These are phyloP conservation scores for Gastrolobium villosum DNA, from an alignment of 306 rosid genomes.

Conservation along the genomic window DNA sequence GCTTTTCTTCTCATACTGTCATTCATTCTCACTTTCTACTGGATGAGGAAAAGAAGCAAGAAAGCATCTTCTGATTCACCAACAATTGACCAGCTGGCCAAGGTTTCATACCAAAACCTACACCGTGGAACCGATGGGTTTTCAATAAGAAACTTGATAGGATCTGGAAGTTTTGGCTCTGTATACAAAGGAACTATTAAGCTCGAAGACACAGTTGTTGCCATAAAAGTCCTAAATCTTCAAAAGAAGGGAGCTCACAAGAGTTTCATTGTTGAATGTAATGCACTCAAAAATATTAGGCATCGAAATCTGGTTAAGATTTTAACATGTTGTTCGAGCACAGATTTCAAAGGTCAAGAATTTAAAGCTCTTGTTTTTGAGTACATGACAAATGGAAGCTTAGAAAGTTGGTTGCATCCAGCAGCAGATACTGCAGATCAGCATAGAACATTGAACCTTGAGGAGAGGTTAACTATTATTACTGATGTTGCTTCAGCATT, in stretches of 20 bases:
- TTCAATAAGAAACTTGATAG: slow-evolving; percentile 32
- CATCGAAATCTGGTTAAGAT: slow-evolving; percentile 48
- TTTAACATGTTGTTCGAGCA: slow-evolving; percentile 48
- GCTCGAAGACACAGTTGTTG: slow-evolving; percentile 33
- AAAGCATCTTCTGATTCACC: not conserved
- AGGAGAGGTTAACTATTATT: slow-evolving; percentile 43
- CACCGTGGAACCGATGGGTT: slow-evolving; percentile 41
- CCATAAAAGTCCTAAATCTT: slow-evolving; percentile 52
- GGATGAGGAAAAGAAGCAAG: slow-evolving; percentile 17
- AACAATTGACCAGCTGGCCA: not conserved
- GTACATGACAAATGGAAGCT: slow-evolving; percentile 48
- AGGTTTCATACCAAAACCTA: slow-evolving; percentile 41
- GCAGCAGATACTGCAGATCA: not conserved
- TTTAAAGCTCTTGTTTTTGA: slow-evolving; percentile 52
- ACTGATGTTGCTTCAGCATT: slow-evolving; percentile 39
- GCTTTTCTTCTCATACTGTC: not conserved
- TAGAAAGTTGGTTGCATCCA: slow-evolving; percentile 51
- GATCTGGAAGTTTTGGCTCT: slow-evolving; percentile 38
- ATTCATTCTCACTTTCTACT: not conserved
- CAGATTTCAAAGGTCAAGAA: slow-evolving; percentile 45
- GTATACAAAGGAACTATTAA: slow-evolving; percentile 46
- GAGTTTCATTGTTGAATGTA: slow-evolving; percentile 46
- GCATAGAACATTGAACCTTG: not conserved
- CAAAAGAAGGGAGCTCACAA: slow-evolving; percentile 46
- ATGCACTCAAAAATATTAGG: slow-evolving; percentile 36